A percentile compares a stretch with the other conserved stretches of the same genome.
These are phyloP conservation scores for Colletotrichum simmondsii DNA, from an alignment of 2,329 filamentous ascomycete species.

Conservation along the genomic window DNA sequence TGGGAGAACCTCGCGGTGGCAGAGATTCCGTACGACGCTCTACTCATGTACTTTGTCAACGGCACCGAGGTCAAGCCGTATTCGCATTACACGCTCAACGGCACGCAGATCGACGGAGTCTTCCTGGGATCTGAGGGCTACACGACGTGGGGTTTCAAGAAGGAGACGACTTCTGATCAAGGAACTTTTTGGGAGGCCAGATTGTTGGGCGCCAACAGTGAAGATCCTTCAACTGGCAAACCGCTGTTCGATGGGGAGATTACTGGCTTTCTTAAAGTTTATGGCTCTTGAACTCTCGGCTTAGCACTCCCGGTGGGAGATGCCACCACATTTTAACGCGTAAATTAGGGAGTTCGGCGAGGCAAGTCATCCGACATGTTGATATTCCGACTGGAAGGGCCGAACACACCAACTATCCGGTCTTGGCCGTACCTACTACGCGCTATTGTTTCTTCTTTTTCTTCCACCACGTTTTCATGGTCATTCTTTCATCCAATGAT, in stretches of 20 bases:
- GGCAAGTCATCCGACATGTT: background rate
- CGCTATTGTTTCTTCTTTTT: background rate
- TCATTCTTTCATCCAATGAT: background rate
- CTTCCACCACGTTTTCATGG: background rate
- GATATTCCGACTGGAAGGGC: background rate
- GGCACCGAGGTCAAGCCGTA: background rate
- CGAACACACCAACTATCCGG: background rate
- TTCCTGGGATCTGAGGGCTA: constrained; percentile 11
- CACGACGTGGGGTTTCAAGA: constrained; percentile 6
- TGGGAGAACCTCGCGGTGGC: constrained; percentile 15
- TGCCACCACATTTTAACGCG: background rate
- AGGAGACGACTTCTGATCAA: background rate
- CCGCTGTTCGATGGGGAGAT: constrained; percentile 15
- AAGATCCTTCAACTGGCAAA: constrained; percentile 2
- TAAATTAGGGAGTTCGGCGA: background rate
- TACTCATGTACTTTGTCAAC: constrained; percentile 16
- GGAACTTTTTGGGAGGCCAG: constrained; percentile 1
- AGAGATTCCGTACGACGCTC: constrained; percentile 17
- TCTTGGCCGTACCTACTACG: background rate
- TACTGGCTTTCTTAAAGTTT: constrained; percentile 13
- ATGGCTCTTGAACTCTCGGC: background rate
- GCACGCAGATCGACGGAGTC: constrained; percentile 3
- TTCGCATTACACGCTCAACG: constrained; percentile 7
- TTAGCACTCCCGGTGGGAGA: background rate
- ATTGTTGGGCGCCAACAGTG: background rate